phyloP scores from a whole-genome alignment of 768 basidiomycete species.

The Leccinum rimulosum region DNA sequence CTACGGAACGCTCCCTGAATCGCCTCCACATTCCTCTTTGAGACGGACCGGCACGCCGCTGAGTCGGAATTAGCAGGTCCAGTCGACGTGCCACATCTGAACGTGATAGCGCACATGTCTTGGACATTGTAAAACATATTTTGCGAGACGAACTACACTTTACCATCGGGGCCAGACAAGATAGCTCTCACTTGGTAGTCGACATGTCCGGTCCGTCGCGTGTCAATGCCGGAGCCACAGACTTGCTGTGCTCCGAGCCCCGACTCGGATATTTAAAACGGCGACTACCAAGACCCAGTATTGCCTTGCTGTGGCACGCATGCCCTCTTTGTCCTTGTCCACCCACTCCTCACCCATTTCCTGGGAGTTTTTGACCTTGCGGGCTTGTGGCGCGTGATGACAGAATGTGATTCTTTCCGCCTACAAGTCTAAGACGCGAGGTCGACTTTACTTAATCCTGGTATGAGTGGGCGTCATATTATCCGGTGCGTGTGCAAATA shows the following conservation, averaged over 20 bases:
- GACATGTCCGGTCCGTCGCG: too few species aligned
- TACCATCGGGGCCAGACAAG: neutral
- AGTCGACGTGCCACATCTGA: neutral
- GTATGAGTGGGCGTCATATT: neutral
- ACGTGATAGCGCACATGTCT: neutral
- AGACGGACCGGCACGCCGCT: too few species aligned
- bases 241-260: neutral
- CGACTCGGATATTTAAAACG: neutral
- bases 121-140: neutral
- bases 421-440: neutral
- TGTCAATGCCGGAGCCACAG: too few species aligned
- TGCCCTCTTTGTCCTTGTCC: neutral
- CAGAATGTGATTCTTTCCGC: neutral
- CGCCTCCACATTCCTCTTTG: too few species aligned
- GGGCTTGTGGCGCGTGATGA: neutral
- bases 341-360: too few species aligned
- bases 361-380: neutral
- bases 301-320: neutral
- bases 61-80: too few species aligned
- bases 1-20: too few species aligned
- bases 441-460: neutral
- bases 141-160: neutral
- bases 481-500: neutral
- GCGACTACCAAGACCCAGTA: neutral
- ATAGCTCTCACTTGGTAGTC: too few species aligned